A percentile compares a stretch with the other conserved stretches of the same genome.
Conservation (phyloP, 2,329 filamentous ascomycete species). For the Sordariomycetes sp. region DNA sequence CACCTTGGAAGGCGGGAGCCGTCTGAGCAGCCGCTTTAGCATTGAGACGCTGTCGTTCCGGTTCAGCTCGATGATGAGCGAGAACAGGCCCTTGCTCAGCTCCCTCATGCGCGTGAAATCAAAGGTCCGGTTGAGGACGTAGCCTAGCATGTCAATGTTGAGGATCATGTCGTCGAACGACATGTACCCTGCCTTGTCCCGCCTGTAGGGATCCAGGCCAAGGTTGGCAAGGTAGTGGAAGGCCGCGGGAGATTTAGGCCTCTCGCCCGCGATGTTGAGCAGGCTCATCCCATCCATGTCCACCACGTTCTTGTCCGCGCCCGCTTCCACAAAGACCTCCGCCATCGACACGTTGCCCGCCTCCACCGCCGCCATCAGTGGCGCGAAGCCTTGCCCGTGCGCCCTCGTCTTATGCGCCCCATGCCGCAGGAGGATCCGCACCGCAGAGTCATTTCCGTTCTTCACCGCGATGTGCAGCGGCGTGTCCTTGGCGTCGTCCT, state of each 20-base stretch:
- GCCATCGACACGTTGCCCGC: background rate
- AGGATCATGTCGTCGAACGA: constrained; percentile 28
- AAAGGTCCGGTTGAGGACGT: constrained; percentile 70
- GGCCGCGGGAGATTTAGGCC: constrained; percentile 4
- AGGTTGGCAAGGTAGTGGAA: constrained; percentile 7
- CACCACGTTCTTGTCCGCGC: background rate
- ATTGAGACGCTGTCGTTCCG: background rate
- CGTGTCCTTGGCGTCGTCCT: background rate
- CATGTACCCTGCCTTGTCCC: constrained; percentile 5
- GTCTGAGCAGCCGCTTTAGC: constrained; percentile 1
- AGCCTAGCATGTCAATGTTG: constrained; percentile 77
- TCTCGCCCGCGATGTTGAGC: constrained; percentile 4
- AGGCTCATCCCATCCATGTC: constrained; percentile 3
- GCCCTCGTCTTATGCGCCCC: background rate
- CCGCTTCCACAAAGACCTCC: background rate
- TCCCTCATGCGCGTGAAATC: constrained; percentile 7
- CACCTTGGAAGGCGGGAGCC: constrained; percentile 3
- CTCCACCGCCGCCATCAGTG: constrained; percentile 5
- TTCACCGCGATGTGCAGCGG: constrained; percentile 1
- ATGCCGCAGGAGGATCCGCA: background rate
- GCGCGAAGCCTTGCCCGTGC: constrained; percentile 3
- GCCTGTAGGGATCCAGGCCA: constrained; percentile 8
- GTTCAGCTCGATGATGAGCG: constrained; percentile 3
- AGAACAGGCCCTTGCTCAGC: constrained; percentile 2
- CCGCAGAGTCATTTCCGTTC: background rate